Base-by-base conservation (phyloP, 108 stramenopile genomes). In the Fragilariopsis cylindrus region DNA sequence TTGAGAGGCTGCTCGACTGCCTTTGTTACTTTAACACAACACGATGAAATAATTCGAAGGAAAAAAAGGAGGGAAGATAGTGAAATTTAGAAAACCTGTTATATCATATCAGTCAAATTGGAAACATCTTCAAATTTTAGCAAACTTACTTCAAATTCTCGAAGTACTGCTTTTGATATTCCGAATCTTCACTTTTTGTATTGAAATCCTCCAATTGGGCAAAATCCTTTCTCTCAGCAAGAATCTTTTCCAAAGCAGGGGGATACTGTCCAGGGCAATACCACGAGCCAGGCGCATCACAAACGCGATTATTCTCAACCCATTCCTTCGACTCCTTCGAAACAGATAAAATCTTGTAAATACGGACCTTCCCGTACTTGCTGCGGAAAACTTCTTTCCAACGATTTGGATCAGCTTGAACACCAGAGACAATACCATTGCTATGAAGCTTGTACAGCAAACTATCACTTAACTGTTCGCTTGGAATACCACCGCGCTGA, bases 331-430 rank as follows among this genome's bases (percentile, higher is more conserved):
- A 88, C 75, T 96, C 93, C 73, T 91, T 72, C 7, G 90, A 92
- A 40, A 98, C 96, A 56, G 84, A 90, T 81, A 90, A 50, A 13
- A 99, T 84, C 84, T 92, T 92, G 91, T 85, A 99, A 81, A 99
- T 98, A 60, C 99, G 93, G 42, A 97, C 98, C 75, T 97, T 97
- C 45, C 98, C 97, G 84, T 98, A 90, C 74, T 97, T 90, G 75
- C 86, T 90, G 53, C 84, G 87, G 75, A 90, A 98, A 0, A 96
- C 97, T 80, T 98, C 96, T 69, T 89, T 86, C 16, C 72, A 80
- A 60, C 79, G 77, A 68, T 85, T 78, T 50, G 66, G 73, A 80
- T 93, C 90, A 7, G 88, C 97, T 54, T 74, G 74, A 44, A 98
- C 96, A 42, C 89, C 94, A 18, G 85, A 83, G 9, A 72, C 65